Conservation (phyloP, 2,329 filamentous ascomycete genomes). For the Penicillium decumbens region DNA sequence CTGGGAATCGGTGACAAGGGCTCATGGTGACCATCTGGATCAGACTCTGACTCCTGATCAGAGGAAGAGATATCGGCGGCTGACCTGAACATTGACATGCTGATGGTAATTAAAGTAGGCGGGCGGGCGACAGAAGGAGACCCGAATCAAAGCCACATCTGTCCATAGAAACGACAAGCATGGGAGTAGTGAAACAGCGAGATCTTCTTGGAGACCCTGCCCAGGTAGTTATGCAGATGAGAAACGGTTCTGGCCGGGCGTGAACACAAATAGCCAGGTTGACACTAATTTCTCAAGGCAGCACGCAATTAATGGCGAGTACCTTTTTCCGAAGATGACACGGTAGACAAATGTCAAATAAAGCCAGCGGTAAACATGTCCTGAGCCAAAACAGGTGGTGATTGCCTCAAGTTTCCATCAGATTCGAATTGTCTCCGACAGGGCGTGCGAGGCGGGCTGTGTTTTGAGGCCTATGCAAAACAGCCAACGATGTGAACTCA, state of each 20-base stretch:
- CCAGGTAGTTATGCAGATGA: background rate
- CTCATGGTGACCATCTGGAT: constrained; percentile 11
- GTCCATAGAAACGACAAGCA: background rate
- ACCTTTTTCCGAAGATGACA: constrained; percentile 5
- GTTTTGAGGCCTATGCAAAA: background rate
- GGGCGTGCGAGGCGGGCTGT: constrained; percentile 19
- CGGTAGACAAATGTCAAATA: constrained; percentile 6
- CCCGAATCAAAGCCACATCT: background rate
- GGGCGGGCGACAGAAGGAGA: background rate
- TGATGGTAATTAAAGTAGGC: constrained; percentile 6
- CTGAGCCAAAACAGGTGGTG: constrained; percentile 10
- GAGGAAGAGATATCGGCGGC: constrained; percentile 38
- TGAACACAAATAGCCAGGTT: background rate
- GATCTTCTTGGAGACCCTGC: background rate
- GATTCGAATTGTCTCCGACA: constrained; percentile 32
- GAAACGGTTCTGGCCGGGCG: background rate
- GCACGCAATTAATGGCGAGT: background rate
- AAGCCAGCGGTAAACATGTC: constrained; percentile 17
- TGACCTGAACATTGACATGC: constrained; percentile 41
- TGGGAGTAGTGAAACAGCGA: background rate
- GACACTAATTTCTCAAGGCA: background rate
- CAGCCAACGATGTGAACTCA: background rate
- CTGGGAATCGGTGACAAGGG: constrained; percentile 8
- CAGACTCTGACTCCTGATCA: constrained; percentile 30
- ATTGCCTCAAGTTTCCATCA: constrained; percentile 29